These are phyloP conservation scores for Starmera stellimalicola DNA, from an alignment of 1,139 yeast species.

Conservation along the genomic window DNA sequence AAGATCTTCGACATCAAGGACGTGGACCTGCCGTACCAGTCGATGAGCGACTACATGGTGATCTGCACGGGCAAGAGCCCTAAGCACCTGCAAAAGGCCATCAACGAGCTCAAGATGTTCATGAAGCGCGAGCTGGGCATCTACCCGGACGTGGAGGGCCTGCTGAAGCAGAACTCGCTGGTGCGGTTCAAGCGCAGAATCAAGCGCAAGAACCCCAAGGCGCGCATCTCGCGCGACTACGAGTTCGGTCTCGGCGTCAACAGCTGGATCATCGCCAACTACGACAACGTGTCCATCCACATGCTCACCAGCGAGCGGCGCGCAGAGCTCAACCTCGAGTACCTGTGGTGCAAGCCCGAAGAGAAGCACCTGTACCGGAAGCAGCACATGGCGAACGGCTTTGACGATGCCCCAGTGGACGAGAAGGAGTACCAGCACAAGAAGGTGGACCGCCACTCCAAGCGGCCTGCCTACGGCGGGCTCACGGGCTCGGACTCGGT, in stretches of 20 bases:
- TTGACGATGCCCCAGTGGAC: neutral
- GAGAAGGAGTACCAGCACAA: neutral
- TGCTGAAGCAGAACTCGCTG: slow-evolving; percentile 49
- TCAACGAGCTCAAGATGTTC: slow-evolving; percentile 41
- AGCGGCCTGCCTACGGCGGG: neutral
- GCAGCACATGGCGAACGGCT: slow-evolving; percentile 1
- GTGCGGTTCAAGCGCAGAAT: slow-evolving; percentile 56
- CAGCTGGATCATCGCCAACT: slow-evolving; percentile 77
- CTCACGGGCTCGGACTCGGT: slow-evolving; percentile 28
- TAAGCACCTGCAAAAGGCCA: slow-evolving; percentile 67
- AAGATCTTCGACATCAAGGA: slow-evolving; percentile 48
- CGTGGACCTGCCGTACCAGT: slow-evolving; percentile 34
- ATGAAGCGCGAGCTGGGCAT: slow-evolving; percentile 33
- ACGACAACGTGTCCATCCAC: slow-evolving; percentile 60
- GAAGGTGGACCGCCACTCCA: neutral
- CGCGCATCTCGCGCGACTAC: slow-evolving; percentile 40
- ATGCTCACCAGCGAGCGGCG: slow-evolving; percentile 65
- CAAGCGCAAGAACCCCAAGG: slow-evolving; percentile 43
- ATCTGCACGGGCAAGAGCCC: slow-evolving; percentile 74
- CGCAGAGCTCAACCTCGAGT: slow-evolving; percentile 57
- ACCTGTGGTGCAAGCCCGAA: slow-evolving; percentile 42
- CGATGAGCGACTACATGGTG: slow-evolving; percentile 41
- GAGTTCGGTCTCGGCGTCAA: slow-evolving; percentile 49
- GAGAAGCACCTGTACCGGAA: slow-evolving; percentile 26
- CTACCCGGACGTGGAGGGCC: slow-evolving; percentile 60